Evolutionary conservation across 2,329 filamentous ascomycete genomes (phyloP), one percentile per base, ranked within the genome.

Genomic region (Ambrosiella xylebori): DNA sequence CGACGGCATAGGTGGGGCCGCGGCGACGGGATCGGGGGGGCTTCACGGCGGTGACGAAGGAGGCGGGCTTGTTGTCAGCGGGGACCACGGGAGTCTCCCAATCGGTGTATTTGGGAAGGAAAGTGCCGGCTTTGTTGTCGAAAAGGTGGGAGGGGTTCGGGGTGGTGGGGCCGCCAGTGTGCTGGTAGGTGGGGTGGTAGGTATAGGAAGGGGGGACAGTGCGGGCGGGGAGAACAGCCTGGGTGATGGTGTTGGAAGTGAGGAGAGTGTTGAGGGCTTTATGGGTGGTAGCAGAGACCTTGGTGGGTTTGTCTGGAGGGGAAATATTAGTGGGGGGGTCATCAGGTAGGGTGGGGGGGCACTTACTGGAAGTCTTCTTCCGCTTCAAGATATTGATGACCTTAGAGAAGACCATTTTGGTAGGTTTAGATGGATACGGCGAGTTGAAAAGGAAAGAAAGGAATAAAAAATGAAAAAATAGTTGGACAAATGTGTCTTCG

Each of bases 151-250:
- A 37, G 15, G 50, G 13, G 40, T 61, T 38, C 13, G 58, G 36
- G 11, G 39, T 12, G 2, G 49, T 37, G 8, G 59, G 44, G 5
- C 41, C 53, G 7, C 59, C 59, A 8, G 47, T 47, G 35, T 45
- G 15, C 38, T 58, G 51, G 15, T 52, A 58, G 17, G 37, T 36
- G 6, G 59, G 59, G 15, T 56, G 45, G 11, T 58, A 61, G 17
- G 19, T 45, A 4, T 9, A 19, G 15, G 13, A 39, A 6, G n/a
- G 15, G 9, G 41, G 19, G 17, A 41, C 7, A 44, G 11, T 13
- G 19, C n/a, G 13, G 15, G 50, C 54, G 15, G 58, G 54, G 3
- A 39, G 39, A 8, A 19, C 17, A 9, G 35, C n/a, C 37, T 38
- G 3, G 9, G 12, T 27, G 37, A 45, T 17, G 9, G 17, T 49